Conservation (phyloP, 2,329 filamentous ascomycete species). For the Apiospora koreana region DNA sequence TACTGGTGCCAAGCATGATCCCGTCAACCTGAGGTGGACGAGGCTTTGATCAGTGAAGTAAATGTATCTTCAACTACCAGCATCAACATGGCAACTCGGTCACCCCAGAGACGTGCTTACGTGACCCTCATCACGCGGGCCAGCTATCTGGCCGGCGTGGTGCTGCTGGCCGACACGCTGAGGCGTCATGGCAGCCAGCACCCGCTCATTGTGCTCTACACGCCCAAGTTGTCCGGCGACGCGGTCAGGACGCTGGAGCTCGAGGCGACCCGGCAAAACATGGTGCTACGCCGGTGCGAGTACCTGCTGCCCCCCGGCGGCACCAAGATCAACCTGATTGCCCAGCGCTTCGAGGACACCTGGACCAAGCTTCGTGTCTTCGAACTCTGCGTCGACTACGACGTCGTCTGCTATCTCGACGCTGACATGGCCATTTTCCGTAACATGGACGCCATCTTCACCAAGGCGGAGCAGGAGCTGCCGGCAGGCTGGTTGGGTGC, state of each 20-base stretch:
- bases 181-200: constrained; percentile 44
- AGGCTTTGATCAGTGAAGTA: not conserved
- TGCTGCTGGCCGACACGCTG: constrained; percentile 51
- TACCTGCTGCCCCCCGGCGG: constrained; percentile 39
- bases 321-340: constrained; percentile 42
- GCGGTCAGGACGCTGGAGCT: constrained; percentile 41
- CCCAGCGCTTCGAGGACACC: constrained; percentile 53
- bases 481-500: constrained; percentile 45
- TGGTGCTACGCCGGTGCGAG: constrained; percentile 40
- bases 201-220: constrained; percentile 52
- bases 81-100: not conserved
- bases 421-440: constrained; percentile 50
- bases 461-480: constrained; percentile 28
- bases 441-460: constrained; percentile 48
- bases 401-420: constrained; percentile 50
- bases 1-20: not conserved
- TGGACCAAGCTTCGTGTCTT: constrained; percentile 59
- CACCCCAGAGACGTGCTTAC: constrained; percentile 36
- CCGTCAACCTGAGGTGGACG: not conserved
- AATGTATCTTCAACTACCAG: not conserved
- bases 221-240: constrained; percentile 40
- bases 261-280: constrained; percentile 41
- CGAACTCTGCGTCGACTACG: constrained; percentile 36
- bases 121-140: constrained; percentile 52
- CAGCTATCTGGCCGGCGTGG: constrained; percentile 52